Base-by-base conservation (phyloP, 257 asterid genomes). In the Nyctanthes arbortristis region DNA sequence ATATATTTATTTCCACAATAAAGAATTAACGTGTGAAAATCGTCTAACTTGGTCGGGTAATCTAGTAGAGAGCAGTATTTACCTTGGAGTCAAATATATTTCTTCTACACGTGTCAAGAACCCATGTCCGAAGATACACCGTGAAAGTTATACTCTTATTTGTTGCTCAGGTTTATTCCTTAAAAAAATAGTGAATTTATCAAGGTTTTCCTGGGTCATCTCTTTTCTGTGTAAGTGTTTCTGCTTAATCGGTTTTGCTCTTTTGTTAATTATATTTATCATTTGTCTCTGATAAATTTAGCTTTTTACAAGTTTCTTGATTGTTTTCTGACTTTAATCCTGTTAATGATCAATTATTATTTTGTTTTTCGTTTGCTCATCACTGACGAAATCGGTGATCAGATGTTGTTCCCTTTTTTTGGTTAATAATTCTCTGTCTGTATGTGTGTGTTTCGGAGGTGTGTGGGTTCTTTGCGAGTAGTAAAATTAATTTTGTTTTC, bases 71-170 rank as follows among this genome's bases (percentile, higher is more conserved):
- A n/a, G 58, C 24, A 8, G 58, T 24, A 52, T 49, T 20, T 52
- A 52, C 24, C 59, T 52, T 39, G 2, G 72, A 61, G 78, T 77
- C 82, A 73, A 73, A 55, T 66, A 54, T 5, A 2, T 1, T 55
- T 45, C 60, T 20, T 61, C 65, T 33, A 68, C 78, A 77, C 82
- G 78, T 77, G 82, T 64, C 82, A 58, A 59, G 28, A 77, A 47
- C 54, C 69, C 63, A 71, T 39, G 37, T 47, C 12, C 25, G 20
- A 33, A 65, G 1, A 20, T n/a, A 25, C 59, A 29, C 24, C 30
- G 13, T 20, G 6, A 52, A 6, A 24, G 7, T 20, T 52, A 16
- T 2, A 63, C 72, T 45, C 18, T 16, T 32, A 7, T 54, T 5
- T 18, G 14, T 5, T 33, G 11, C 20, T 35, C 3, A 24, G 27